These are phyloP conservation scores for Penicillium carneum DNA, from an alignment of 2,329 filamentous ascomycete genomes.

Conservation along the genomic window DNA sequence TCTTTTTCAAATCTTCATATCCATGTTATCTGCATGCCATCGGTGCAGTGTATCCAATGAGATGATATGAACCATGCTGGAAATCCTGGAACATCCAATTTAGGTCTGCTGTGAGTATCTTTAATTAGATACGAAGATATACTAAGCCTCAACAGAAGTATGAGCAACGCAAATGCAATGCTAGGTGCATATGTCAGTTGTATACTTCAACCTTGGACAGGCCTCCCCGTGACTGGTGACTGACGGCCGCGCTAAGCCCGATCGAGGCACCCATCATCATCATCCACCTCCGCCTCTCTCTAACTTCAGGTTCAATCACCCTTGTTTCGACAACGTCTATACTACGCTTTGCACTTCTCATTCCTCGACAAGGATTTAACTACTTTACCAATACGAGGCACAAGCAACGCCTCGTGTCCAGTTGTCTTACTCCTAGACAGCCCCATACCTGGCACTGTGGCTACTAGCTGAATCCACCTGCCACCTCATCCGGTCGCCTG, in stretches of 20 bases:
- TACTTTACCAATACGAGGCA: conserved; percentile 15
- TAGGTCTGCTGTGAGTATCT: conserved; percentile 1
- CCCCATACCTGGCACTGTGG: conserved; percentile 23
- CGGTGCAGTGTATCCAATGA: conserved; percentile 10
- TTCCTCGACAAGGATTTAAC: conserved; percentile 20
- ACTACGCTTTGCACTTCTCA: conserved; percentile 14
- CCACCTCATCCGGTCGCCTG: conserved; percentile 38
- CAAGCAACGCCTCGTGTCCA: conserved; percentile 23
- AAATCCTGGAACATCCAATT: background rate
- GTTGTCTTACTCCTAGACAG: conserved; percentile 34
- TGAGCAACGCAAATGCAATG: background rate
- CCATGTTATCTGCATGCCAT: conserved; percentile 10
- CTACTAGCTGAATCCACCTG: conserved; percentile 33
- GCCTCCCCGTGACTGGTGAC: conserved; percentile 47
- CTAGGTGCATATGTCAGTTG: background rate
- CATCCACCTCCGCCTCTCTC: conserved; percentile 34
- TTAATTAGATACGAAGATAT: conserved; percentile 4
- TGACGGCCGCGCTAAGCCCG: conserved; percentile 37
- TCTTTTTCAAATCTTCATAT: background rate
- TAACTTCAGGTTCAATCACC: conserved; percentile 12
- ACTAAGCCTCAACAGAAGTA: background rate
- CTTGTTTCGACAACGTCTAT: conserved; percentile 24
- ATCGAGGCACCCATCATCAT: conserved; percentile 37
- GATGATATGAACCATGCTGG: background rate
- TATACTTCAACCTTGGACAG: conserved; percentile 10